A percentile compares a stretch with the other conserved stretches of the same genome.
phyloP scores from a whole-genome alignment of 148 eudicot species.

The Arbutus unedo region DNA sequence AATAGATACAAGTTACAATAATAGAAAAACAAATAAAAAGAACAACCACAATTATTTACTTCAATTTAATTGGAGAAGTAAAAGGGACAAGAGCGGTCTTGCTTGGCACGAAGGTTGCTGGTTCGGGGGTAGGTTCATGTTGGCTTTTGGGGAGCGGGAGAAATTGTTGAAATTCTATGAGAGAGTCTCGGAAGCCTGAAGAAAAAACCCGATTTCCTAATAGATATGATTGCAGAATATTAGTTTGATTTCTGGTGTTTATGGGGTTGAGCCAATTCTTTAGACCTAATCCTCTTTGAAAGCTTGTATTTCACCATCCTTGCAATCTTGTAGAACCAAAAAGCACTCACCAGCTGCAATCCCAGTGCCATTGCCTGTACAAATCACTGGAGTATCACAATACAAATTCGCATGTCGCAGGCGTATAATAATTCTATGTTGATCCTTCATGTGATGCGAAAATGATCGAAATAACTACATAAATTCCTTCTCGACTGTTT shows the following conservation, averaged over 20 bases:
- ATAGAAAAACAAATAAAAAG: background rate
- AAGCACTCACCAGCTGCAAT: constrained; percentile 82
- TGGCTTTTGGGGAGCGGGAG: no score
- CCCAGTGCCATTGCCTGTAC: constrained; percentile 86
- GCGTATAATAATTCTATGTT: no score
- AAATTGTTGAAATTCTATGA: no score
- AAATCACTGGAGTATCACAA: background rate
- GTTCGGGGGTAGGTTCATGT: no score
- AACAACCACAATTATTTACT: background rate
- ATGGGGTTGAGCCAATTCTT: background rate
- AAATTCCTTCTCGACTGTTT: no score
- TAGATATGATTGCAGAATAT: background rate
- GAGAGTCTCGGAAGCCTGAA: no score
- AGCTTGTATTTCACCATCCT: constrained; percentile 72
- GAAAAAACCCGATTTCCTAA: no score
- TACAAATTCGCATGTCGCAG: no score
- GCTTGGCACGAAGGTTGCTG: no score
- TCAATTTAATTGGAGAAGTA: background rate
- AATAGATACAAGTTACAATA: background rate
- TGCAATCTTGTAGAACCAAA: constrained; percentile 88
- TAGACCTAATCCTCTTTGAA: constrained; percentile 33
- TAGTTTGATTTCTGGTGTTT: constrained; percentile 5
- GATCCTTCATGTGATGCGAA: no score
- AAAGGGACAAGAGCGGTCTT: no score
- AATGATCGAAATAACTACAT: no score